A percentile compares a stretch with the other conserved stretches of the same genome.
Conservation (phyloP, 306 rosid genomes). For the Cucumis melo region DNA sequence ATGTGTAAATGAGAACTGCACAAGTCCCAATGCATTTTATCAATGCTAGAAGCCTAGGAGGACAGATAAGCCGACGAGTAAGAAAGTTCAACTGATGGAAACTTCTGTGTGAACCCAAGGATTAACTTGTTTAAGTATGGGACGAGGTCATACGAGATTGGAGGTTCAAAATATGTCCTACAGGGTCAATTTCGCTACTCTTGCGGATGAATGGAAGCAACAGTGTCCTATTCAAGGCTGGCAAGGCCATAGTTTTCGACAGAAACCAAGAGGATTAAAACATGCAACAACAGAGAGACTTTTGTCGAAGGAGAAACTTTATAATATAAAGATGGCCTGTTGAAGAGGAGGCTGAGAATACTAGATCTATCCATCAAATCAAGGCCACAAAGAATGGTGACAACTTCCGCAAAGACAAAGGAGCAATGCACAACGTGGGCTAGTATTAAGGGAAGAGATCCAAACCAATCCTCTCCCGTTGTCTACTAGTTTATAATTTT, state of each 20-base stretch:
- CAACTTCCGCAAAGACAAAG: neutral
- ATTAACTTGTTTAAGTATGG: neutral
- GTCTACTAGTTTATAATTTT: neutral
- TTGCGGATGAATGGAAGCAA: neutral
- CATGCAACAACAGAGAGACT: neutral
- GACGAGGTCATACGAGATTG: neutral
- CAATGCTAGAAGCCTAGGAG: neutral
- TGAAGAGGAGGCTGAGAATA: neutral
- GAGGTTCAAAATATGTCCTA: neutral
- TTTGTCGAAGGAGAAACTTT: neutral
- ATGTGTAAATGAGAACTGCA: neutral
- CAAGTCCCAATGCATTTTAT: neutral
- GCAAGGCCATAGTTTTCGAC: neutral
- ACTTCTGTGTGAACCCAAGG: neutral
- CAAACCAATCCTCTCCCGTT: neutral
- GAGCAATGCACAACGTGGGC: neutral
- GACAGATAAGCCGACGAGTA: neutral
- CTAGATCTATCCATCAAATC: neutral
- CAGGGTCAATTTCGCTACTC: neutral
- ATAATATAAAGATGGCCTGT: neutral
- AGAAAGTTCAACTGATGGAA: neutral
- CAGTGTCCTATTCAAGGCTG: neutral
- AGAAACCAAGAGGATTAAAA: neutral
- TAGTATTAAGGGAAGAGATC: neutral
- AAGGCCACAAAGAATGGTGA: neutral